A percentile compares a stretch with the other conserved stretches of the same genome.
These are phyloP conservation scores for Hypholoma fasciculare DNA, from an alignment of 768 basidiomycete genomes.

Conservation along the genomic window DNA sequence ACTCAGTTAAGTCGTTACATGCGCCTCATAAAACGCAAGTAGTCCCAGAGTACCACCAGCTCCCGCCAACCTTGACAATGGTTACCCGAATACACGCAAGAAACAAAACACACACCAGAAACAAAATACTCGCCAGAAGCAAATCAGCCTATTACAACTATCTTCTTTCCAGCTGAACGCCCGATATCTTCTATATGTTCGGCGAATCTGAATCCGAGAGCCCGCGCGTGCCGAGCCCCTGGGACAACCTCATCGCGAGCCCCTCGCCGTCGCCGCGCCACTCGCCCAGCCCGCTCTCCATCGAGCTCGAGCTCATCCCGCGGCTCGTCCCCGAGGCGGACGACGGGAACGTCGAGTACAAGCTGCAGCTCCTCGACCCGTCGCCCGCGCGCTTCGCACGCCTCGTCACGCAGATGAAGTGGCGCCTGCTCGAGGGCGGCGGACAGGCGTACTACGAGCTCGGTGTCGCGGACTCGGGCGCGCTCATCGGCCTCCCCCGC, in stretches of 20 bases:
- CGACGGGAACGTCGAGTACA: conserved; percentile 92
- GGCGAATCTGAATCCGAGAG: conserved; percentile 83
- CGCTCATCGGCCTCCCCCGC: conserved; percentile 76
- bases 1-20: background rate
- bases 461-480: conserved; percentile 84
- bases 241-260: conserved; percentile 72
- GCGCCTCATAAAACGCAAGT: background rate
- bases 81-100: conserved; percentile 29
- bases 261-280: conserved; percentile 35
- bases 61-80: conserved; percentile 22
- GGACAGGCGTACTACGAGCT: conserved; percentile 85
- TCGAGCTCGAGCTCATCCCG: conserved; percentile 45
- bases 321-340: conserved; percentile 79
- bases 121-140: background rate
- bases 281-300: conserved; percentile 30
- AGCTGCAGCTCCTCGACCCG: conserved; percentile 84
- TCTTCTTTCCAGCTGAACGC: conserved; percentile 12
- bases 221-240: conserved; percentile 77
- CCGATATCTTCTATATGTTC: conserved; percentile 52
- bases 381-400: conserved; percentile 74
- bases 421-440: conserved; percentile 86
- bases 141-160: background rate
- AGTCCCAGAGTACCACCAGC: conserved; percentile 3
- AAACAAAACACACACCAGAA: conserved; percentile 13
- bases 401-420: conserved; percentile 94